Conservation (phyloP, 257 asterid genomes). For the Lycium ferocissimum region DNA sequence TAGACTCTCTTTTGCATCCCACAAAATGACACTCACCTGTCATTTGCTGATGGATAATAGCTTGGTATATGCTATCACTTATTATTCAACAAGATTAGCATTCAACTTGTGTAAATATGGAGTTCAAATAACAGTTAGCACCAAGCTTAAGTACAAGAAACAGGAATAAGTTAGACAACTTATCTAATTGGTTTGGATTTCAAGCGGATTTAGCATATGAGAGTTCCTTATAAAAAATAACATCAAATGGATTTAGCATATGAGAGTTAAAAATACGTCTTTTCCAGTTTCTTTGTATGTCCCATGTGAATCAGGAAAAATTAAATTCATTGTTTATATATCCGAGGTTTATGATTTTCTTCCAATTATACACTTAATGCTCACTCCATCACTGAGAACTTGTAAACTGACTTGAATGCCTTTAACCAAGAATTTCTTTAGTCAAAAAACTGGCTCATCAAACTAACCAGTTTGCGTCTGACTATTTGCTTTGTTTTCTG, state of each 20-base stretch:
- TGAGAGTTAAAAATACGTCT: neutral
- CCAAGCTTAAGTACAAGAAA: neutral
- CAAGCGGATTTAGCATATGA: neutral
- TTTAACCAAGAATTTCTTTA: neutral
- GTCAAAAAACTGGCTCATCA: neutral
- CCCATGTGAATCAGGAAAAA: neutral
- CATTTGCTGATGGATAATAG: neutral
- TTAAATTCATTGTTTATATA: neutral
- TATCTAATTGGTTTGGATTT: neutral
- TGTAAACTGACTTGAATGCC: neutral
- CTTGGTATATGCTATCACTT: constrained; percentile 9
- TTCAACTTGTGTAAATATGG: neutral
- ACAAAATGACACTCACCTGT: neutral
- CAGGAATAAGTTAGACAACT: neutral
- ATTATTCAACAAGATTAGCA: neutral
- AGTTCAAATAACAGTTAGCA: neutral
- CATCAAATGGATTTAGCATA: too few species aligned
- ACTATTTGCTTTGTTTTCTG: neutral
- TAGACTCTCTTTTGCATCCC: neutral
- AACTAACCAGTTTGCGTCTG: neutral
- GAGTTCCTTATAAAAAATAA: neutral
- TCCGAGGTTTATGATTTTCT: neutral
- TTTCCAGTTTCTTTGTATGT: neutral
- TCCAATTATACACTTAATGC: neutral
- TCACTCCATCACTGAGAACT: neutral